phyloP scores from a whole-genome alignment of 495 filamentous ascomycete species.

The Aspergillus homomorphus region DNA sequence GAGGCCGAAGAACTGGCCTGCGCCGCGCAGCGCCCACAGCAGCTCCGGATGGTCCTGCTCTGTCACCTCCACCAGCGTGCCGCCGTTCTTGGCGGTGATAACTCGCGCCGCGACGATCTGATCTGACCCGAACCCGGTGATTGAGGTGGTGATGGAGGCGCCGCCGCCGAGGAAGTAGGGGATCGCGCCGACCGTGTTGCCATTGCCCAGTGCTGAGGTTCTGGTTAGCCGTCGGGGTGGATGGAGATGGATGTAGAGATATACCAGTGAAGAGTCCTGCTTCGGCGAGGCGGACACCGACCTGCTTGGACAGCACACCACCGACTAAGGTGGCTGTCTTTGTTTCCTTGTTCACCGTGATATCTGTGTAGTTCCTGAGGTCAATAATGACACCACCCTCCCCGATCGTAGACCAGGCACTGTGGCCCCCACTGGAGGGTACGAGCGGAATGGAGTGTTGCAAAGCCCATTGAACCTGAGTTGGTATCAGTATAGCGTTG shows the following conservation, averaged over 20 bases:
- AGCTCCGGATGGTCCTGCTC: neutral
- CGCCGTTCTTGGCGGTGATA: neutral
- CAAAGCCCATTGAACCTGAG: neutral
- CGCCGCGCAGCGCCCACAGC: neutral
- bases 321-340: conserved; percentile 1
- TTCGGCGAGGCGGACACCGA: neutral
- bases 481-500: neutral
- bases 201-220: conserved; percentile 5
- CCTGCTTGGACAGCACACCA: neutral
- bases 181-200: conserved; percentile 7
- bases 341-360: neutral
- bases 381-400: neutral
- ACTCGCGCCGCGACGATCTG: neutral
- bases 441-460: neutral
- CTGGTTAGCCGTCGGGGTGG: neutral
- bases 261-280: neutral
- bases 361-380: neutral
- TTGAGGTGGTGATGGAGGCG: neutral
- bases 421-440: neutral
- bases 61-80: neutral
- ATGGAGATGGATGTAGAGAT: neutral
- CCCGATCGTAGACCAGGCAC: neutral
- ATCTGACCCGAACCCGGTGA: neutral
- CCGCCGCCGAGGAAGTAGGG: conserved; percentile 8
- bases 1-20: conserved; percentile 3